phyloP scores from a whole-genome alignment of 768 basidiomycete species.

The Termitomyces sp. region DNA sequence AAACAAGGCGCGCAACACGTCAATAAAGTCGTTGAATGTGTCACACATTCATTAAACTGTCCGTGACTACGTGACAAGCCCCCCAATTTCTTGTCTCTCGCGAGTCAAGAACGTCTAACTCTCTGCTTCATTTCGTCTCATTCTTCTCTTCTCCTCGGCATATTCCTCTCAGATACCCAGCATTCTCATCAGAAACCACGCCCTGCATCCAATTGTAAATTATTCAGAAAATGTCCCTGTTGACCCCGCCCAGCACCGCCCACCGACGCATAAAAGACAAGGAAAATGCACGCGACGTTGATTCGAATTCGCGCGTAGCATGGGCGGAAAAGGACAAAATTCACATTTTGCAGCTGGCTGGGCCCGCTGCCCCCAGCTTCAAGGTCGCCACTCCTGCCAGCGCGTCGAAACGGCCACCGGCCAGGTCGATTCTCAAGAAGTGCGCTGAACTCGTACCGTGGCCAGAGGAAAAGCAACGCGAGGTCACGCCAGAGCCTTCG shows the following conservation, averaged over 20 bases:
- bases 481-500: constrained; percentile 73
- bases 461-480: constrained; percentile 47
- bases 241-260: constrained; percentile 58
- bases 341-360: constrained; percentile 31
- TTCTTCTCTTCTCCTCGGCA: constrained; percentile 14
- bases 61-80: constrained; percentile 14
- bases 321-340: constrained; percentile 54
- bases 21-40: constrained; percentile 36
- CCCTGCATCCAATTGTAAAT: neutral
- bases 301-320: constrained; percentile 34
- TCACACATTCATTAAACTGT: constrained; percentile 23
- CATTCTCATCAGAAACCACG: neutral
- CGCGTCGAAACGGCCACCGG: constrained; percentile 40
- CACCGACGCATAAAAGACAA: constrained; percentile 49
- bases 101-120: constrained; percentile 1
- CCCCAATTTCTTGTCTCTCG: constrained; percentile 14
- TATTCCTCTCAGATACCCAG: constrained; percentile 10
- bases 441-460: constrained; percentile 30
- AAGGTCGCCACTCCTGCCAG: constrained; percentile 28
- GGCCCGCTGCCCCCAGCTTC: constrained; percentile 18
- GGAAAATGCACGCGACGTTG: constrained; percentile 37
- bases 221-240: constrained; percentile 40
- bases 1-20: constrained; percentile 32
- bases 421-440: constrained; percentile 72
- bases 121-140: constrained; percentile 7